Evolutionary conservation across 2,329 filamentous ascomycete species (phyloP).

Genomic region (Aquanectria penicillioides): DNA sequence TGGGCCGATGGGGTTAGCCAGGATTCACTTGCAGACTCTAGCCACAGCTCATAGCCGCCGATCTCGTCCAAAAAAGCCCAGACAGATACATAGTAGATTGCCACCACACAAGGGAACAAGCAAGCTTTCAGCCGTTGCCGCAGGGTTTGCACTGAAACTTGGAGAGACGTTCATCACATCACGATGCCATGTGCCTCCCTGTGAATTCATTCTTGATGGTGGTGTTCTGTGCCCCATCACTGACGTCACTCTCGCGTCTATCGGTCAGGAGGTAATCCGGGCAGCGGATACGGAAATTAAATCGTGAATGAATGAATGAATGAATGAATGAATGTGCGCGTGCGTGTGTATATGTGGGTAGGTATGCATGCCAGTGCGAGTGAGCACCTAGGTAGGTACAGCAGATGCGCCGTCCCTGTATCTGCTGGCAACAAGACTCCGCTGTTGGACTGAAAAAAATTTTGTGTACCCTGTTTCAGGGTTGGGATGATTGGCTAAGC

Average conservation of each 20-base stretch:
- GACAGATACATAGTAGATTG: constrained; percentile 24
- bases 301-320: background rate
- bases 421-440: constrained; percentile 6
- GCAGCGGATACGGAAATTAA: background rate
- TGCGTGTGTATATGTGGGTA: background rate
- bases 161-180: background rate
- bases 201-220: background rate
- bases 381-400: too few relatives aligned
- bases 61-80: constrained; percentile 34
- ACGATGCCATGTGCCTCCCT: background rate
- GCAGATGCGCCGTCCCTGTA: background rate
- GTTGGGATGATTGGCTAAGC: constrained; percentile 1
- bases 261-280: background rate
- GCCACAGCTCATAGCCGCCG: constrained; percentile 22
- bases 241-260: background rate
- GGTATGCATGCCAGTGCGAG: background rate
- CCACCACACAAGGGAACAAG: constrained; percentile 29
- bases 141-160: constrained; percentile 34
- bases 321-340: background rate
- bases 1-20: constrained; percentile 15
- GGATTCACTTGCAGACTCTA: constrained; percentile 14
- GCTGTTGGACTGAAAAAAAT: background rate
- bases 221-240: background rate
- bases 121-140: constrained; percentile 33
- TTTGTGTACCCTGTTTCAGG: background rate